Conservation (phyloP, 306 rosid species). For the Macrotyloma uniflorum region DNA sequence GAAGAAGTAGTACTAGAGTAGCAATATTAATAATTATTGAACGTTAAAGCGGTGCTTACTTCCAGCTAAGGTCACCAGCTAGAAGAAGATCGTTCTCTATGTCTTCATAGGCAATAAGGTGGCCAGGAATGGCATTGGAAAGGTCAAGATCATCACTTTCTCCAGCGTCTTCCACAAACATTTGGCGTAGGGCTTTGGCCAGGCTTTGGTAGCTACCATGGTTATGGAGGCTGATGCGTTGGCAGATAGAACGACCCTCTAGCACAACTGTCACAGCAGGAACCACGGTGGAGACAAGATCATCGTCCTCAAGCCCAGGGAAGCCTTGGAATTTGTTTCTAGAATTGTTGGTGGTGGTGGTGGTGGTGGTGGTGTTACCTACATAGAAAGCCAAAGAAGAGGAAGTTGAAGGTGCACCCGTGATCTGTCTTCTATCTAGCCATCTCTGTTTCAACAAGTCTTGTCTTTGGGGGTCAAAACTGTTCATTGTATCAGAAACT, state of each 20-base stretch:
- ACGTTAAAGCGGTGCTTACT: conserved; percentile 48
- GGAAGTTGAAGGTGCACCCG: conserved; percentile 43
- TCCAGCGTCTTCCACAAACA: conserved; percentile 53
- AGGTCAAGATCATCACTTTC: conserved; percentile 45
- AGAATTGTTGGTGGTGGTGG: neutral
- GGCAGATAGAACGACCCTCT: conserved; percentile 92
- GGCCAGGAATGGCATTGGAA: conserved; percentile 82
- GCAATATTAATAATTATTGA: neutral
- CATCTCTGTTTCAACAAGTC: conserved; percentile 60
- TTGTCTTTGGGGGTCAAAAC: conserved; percentile 59
- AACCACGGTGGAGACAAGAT: conserved; percentile 55
- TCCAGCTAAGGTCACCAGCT: conserved; percentile 90
- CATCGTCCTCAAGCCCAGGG: conserved; percentile 54
- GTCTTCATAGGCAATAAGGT: conserved; percentile 86
- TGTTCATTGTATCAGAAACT: conserved; percentile 44
- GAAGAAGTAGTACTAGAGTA: neutral
- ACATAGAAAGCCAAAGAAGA: conserved; percentile 36
- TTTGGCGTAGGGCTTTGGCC: conserved; percentile 70
- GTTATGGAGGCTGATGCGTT: conserved; percentile 80
- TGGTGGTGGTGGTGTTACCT: neutral
- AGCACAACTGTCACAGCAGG: conserved; percentile 86
- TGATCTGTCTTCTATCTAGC: conserved; percentile 51
- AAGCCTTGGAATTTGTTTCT: conserved; percentile 43
- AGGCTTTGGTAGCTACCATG: conserved; percentile 79
- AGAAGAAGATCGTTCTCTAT: conserved; percentile 92